phyloP scores from a whole-genome alignment of 768 basidiomycete genomes.

The Coprinopsis marcescibilis region DNA sequence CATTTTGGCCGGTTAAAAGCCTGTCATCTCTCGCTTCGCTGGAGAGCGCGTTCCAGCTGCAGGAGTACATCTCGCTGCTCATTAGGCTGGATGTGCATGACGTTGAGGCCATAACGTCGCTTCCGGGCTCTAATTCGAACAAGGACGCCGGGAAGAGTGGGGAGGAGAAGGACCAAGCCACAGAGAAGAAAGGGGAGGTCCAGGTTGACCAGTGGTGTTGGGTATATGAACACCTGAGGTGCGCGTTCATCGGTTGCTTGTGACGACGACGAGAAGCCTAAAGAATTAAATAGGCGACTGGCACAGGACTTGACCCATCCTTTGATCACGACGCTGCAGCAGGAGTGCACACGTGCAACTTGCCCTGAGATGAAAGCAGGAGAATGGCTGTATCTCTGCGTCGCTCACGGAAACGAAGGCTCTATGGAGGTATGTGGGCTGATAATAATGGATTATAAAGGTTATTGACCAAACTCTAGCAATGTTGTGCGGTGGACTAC shows the following conservation, averaged over 20 bases:
- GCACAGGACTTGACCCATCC: slow-evolving; percentile 86
- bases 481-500: slow-evolving; percentile 98
- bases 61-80: slow-evolving; percentile 89
- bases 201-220: slow-evolving; percentile 79
- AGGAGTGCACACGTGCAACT: slow-evolving; percentile 77
- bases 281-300: slow-evolving; percentile 51
- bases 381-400: slow-evolving; percentile 95
- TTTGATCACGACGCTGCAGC: slow-evolving; percentile 77
- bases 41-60: slow-evolving; percentile 90
- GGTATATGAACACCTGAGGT: slow-evolving; percentile 65
- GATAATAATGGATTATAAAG: background rate
- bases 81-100: slow-evolving; percentile 86
- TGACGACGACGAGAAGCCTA: background rate
- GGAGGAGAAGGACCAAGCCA: slow-evolving; percentile 15
- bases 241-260: slow-evolving; percentile 7
- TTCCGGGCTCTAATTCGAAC: slow-evolving; percentile 47
- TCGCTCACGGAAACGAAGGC: slow-evolving; percentile 86
- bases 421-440: slow-evolving; percentile 66
- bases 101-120: slow-evolving; percentile 70
- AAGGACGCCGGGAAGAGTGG: slow-evolving; percentile 18
- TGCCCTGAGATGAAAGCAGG: slow-evolving; percentile 99
- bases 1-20: slow-evolving; percentile 72
- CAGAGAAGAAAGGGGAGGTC: slow-evolving; percentile 36
- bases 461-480: slow-evolving; percentile 32
- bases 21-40: slow-evolving; percentile 67